phyloP scores from a whole-genome alignment of 257 asterid species.

The Parsonsia alboflavescens region DNA sequence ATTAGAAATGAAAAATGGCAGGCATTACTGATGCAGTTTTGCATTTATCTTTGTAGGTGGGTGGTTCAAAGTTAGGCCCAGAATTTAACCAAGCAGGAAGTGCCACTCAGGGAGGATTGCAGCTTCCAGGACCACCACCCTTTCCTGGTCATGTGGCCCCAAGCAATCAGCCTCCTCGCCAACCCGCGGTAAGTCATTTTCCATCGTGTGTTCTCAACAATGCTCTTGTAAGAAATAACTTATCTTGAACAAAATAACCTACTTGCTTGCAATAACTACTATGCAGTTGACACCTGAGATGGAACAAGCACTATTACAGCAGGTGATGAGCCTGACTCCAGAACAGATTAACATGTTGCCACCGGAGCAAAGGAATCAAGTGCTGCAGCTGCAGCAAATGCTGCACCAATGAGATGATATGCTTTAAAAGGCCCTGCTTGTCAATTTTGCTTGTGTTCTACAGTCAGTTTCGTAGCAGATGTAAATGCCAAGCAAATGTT shows the following conservation, averaged over 20 bases:
- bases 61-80: constrained; percentile 64
- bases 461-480: neutral
- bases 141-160: constrained; percentile 60
- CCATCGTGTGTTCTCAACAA: constrained; percentile 3
- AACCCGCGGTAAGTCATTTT: constrained; percentile 42
- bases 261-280: constrained; percentile 13
- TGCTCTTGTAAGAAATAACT: neutral
- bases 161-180: constrained; percentile 62
- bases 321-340: constrained; percentile 87
- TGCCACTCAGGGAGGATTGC: constrained; percentile 60
- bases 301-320: constrained; percentile 87
- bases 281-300: constrained; percentile 78
- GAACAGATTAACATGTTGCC: constrained; percentile 89
- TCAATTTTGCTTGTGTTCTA: neutral
- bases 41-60: constrained; percentile 39
- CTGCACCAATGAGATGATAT: constrained; percentile 50
- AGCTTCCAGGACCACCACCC: constrained; percentile 51
- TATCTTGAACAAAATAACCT: neutral
- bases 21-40: constrained; percentile 6
- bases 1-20: neutral
- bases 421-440: neutral
- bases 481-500: neutral
- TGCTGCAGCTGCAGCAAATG: constrained; percentile 88
- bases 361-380: constrained; percentile 81
- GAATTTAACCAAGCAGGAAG: constrained; percentile 71